Percentiles rank a stretch among this genome's conserved stretches.
phyloP scores from a whole-genome alignment of 1,284 basidiomycete genomes.

The Ustilago nuda region DNA sequence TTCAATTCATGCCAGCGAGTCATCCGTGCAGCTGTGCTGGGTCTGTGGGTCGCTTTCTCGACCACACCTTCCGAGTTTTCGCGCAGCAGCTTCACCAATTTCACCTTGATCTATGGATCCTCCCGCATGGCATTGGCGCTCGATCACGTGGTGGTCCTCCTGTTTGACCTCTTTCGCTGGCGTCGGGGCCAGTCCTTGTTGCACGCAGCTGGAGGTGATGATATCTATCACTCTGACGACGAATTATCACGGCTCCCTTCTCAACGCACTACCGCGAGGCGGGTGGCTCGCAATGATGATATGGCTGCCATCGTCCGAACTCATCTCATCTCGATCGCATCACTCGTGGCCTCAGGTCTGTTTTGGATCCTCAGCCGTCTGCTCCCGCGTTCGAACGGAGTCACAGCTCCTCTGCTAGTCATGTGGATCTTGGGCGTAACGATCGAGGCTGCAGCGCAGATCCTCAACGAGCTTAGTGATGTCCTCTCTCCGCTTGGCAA shows the following conservation, averaged over 20 bases:
- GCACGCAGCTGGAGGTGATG: background rate
- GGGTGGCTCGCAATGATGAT: background rate
- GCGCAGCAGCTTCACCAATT: constrained; percentile 43
- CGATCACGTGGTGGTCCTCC: constrained; percentile 22
- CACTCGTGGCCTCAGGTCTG: constrained; percentile 26
- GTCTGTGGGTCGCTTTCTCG: constrained; percentile 46
- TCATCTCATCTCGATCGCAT: constrained; percentile 30
- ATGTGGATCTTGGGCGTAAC: constrained; percentile 47
- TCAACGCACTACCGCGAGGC: background rate
- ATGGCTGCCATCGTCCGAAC: constrained; percentile 8
- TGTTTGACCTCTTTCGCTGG: constrained; percentile 17
- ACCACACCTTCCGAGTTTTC: constrained; percentile 52
- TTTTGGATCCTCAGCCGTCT: constrained; percentile 46
- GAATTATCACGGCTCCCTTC: background rate
- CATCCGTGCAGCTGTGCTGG: constrained; percentile 35
- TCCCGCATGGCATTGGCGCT: constrained; percentile 33
- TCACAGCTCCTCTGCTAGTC: constrained; percentile 27
- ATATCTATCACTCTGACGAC: background rate
- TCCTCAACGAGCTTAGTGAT: constrained; percentile 33
- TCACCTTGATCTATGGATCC: constrained; percentile 40
- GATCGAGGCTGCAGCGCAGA: constrained; percentile 29
- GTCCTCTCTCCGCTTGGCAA: constrained; percentile 22
- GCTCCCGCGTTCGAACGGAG: constrained; percentile 11
- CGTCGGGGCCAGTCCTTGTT: background rate
- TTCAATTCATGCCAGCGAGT: constrained; percentile 36